Conservation (phyloP, 257 asterid species). For the Striga asiatica region DNA sequence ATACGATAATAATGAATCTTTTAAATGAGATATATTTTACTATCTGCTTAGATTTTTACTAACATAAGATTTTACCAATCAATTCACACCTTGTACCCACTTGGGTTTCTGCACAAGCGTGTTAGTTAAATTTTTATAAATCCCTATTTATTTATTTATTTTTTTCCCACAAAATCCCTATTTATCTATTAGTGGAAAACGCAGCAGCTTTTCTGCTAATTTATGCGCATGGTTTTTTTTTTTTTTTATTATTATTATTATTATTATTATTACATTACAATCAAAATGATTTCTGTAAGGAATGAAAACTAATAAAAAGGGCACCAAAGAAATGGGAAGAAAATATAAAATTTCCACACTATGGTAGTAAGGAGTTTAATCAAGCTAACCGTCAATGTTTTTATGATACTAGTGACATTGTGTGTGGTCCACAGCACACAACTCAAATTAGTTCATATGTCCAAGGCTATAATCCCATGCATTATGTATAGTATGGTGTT, state of each 20-base stretch:
- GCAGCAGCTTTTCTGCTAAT: too few relatives aligned
- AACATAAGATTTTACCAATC: not conserved
- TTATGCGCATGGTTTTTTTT: too few relatives aligned
- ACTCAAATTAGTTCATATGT: conserved; percentile 57
- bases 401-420: conserved; percentile 4
- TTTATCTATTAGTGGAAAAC: too few relatives aligned
- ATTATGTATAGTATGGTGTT: conserved; percentile 50
- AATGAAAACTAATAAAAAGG: not conserved
- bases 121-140: not conserved
- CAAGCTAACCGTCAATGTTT: conserved; percentile 26
- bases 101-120: conserved; percentile 1
- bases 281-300: too few relatives aligned
- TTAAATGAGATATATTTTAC: too few relatives aligned
- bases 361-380: conserved; percentile 21
- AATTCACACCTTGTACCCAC: not conserved
- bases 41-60: too few relatives aligned
- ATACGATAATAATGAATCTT: too few relatives aligned
- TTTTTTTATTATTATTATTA: too few relatives aligned
- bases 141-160: not conserved
- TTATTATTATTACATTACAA: too few relatives aligned
- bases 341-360: conserved; percentile 18
- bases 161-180: too few relatives aligned
- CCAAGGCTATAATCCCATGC: conserved; percentile 33
- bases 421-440: conserved; percentile 64
- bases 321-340: not conserved